Percentiles rank a stretch among this genome's conserved stretches.
phyloP scores from a whole-genome alignment of 352 stramenopile genomes.

The Poterioochromonas sp. region DNA sequence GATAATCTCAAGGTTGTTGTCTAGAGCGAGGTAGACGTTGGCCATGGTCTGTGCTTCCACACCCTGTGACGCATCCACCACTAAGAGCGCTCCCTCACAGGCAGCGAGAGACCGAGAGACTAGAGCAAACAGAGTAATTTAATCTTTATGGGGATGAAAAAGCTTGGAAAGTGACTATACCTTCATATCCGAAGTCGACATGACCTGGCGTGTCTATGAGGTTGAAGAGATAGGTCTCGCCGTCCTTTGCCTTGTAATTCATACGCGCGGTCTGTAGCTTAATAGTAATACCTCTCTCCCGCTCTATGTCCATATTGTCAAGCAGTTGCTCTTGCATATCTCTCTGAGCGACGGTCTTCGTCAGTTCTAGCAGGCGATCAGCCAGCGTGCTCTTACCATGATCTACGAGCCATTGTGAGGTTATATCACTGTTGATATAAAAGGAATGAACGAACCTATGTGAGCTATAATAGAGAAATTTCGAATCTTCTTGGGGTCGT shows the following conservation, averaged over 20 bases:
- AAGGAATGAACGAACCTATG: slow-evolving; percentile 14
- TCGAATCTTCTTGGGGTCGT: slow-evolving; percentile 49
- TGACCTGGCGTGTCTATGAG: slow-evolving; percentile 82
- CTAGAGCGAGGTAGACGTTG: slow-evolving; percentile 81
- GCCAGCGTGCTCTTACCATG: slow-evolving; percentile 71
- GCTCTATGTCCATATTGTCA: slow-evolving; percentile 87
- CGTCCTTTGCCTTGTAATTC: slow-evolving; percentile 66
- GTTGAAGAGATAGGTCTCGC: slow-evolving; percentile 68
- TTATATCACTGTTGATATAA: neutral
- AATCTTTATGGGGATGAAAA: too few relatives aligned
- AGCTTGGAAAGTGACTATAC: too few relatives aligned
- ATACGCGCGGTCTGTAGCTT: slow-evolving; percentile 93
- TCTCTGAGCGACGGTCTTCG: slow-evolving; percentile 53
- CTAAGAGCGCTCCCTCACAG: slow-evolving; percentile 89
- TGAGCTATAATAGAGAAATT: slow-evolving; percentile 83
- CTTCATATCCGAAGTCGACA: slow-evolving; percentile 88
- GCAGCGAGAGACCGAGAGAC: slow-evolving; percentile 85
- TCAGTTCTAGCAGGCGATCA: slow-evolving; percentile 64
- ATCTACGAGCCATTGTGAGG: slow-evolving; percentile 52
- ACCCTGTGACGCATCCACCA: slow-evolving; percentile 92
- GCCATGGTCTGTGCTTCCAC: slow-evolving; percentile 95
- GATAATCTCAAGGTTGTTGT: slow-evolving; percentile 72
- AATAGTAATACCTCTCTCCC: slow-evolving; percentile 95
- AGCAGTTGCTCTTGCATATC: slow-evolving; percentile 69
- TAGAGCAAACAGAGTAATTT: too few relatives aligned